phyloP scores from a whole-genome alignment of 1,284 basidiomycete genomes.

The Cutaneotrichosporon mucoides region DNA sequence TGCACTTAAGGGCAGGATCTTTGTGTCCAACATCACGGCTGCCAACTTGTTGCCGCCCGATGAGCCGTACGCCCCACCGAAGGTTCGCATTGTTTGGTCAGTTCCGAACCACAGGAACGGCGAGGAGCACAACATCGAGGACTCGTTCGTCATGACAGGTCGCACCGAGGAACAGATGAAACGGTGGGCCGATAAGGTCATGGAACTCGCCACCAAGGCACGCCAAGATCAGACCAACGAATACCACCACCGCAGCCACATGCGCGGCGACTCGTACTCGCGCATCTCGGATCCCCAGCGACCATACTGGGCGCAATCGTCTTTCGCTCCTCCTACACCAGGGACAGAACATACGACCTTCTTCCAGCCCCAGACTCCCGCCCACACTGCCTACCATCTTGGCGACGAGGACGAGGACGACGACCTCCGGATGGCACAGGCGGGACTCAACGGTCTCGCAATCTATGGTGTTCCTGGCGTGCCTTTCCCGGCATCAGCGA shows the following conservation, averaged over 20 bases:
- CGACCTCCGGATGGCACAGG: conserved; percentile 10
- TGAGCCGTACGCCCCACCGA: conserved; percentile 27
- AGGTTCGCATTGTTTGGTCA: conserved; percentile 41
- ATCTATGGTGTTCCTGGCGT: conserved; percentile 50
- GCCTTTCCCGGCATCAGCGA: conserved; percentile 49
- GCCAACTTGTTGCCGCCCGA: conserved; percentile 54
- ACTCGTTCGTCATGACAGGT: conserved; percentile 91
- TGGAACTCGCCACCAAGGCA: conserved; percentile 68
- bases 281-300: conserved; percentile 28
- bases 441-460: conserved; percentile 52
- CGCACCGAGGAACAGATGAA: conserved; percentile 87
- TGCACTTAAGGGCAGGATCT: conserved; percentile 93
- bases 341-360: conserved; percentile 32
- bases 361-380: conserved; percentile 11
- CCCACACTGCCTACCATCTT: neutral
- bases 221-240: conserved; percentile 23
- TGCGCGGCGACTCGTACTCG: conserved; percentile 11
- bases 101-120: conserved; percentile 47
- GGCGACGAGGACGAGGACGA: conserved; percentile 30
- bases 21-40: conserved; percentile 86
- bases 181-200: conserved; percentile 87
- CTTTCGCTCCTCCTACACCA: conserved; percentile 42
- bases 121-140: conserved; percentile 51
- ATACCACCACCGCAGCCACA: conserved; percentile 1
- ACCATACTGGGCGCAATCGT: conserved; percentile 27